Base-by-base conservation (phyloP, 805 yeast genomes). In the Candida caryicola region DNA sequence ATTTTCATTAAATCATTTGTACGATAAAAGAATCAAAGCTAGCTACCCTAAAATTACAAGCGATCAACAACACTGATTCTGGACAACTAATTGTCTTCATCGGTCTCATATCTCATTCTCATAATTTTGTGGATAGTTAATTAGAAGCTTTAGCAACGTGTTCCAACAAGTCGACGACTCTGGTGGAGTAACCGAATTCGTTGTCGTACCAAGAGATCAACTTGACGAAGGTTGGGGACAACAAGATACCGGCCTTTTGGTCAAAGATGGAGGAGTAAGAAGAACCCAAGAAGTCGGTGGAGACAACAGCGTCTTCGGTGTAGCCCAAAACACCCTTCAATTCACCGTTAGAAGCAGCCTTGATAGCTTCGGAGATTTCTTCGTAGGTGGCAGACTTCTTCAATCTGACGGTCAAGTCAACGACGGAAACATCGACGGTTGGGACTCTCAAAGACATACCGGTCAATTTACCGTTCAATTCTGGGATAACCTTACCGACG, bases 371-470 rank as follows among this genome's bases (percentile, higher is more conserved):
- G 41, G 54, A 46, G 47, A 60, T 60, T 48, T 60, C 64, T 42
- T 52, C 64, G 55, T 59, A 60, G 40, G 60, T 49, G 43, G 64
- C 49, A 41, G 59, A 51, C 37, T 40, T 57, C 51, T 51, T 52
- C 47, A 60, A 56, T 47, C 54, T 60, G 41, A 55, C 62, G 29
- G 65, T 60, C 54, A 60, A 59, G 49, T 60, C 65, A 41, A 60
- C 65, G 33, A 59, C 65, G 36, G 65, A 60, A 31, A 60, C 65
- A 47, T 60, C 65, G 41, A 50, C 54, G 45, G 65, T 60, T 41
- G 65, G 65, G 36, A 60, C 65, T 58, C 65, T 58, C 54, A 60
- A 50, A 27, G 64, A 51, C 59, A 60, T 50, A 55, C 65, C 65
- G 40, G 65, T 60, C 51, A 60, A 57, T 51, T 59, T 60, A 45